phyloP scores from a whole-genome alignment of 306 rosid species.

The Prunus mongolica region DNA sequence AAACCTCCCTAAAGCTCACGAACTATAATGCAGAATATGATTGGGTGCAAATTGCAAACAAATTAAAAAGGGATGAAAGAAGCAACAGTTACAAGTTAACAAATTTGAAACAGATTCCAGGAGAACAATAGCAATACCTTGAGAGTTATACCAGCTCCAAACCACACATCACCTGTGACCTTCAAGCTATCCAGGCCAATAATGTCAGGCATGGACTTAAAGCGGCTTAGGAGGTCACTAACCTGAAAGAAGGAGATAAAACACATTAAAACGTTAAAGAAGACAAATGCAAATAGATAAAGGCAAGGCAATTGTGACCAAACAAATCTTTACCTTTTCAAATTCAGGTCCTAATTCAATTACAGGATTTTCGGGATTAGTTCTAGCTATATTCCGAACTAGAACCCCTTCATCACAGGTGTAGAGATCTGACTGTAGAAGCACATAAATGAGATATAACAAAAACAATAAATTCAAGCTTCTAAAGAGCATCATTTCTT shows the following conservation, averaged over 20 bases:
- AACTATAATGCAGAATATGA: background rate
- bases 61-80: conserved; percentile 9
- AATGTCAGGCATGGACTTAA: conserved; percentile 62
- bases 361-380: conserved; percentile 51
- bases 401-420: conserved; percentile 43
- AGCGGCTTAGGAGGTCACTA: conserved; percentile 55
- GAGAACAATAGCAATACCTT: conserved; percentile 43
- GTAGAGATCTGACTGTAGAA: conserved; percentile 69
- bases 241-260: conserved; percentile 45
- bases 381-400: conserved; percentile 61
- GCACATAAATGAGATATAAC: conserved; percentile 12
- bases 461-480: background rate
- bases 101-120: background rate
- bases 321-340: conserved; percentile 50
- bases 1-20: background rate
- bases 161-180: conserved; percentile 77
- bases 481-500: background rate
- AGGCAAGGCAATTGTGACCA: background rate
- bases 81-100: background rate
- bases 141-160: conserved; percentile 56
- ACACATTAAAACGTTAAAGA: background rate
- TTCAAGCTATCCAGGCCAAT: conserved; percentile 59
- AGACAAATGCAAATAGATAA: background rate
- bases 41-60: background rate
- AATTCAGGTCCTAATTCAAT: conserved; percentile 72